These are phyloP conservation scores for Mycena capillaripes DNA, from an alignment of 768 basidiomycete species.

Conservation along the genomic window DNA sequence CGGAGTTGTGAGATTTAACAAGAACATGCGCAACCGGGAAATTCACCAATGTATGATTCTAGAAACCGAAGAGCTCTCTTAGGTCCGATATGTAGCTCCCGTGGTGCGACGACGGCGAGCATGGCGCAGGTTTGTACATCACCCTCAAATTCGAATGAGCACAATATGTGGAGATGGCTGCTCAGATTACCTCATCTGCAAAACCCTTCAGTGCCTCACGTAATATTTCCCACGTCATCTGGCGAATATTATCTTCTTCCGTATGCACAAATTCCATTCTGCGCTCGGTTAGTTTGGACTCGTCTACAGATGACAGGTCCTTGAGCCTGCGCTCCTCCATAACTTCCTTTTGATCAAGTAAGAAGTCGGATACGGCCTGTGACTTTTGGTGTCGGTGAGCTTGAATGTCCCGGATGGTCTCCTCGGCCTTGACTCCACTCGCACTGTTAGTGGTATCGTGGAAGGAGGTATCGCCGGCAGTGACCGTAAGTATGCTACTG, in stretches of 20 bases:
- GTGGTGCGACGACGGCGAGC: conserved; percentile 71
- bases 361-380: conserved; percentile 45
- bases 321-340: conserved; percentile 26
- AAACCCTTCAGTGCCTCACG: conserved; percentile 70
- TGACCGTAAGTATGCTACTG: conserved; percentile 82
- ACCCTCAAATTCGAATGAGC: conserved; percentile 60
- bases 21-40: not conserved
- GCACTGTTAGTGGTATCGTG: conserved; percentile 43
- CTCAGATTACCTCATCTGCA: conserved; percentile 67
- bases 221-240: conserved; percentile 71
- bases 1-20: not conserved
- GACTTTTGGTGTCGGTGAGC: conserved; percentile 49
- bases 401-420: conserved; percentile 46
- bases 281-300: conserved; percentile 50
- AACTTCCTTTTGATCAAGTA: conserved; percentile 41
- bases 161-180: not conserved
- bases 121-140: conserved; percentile 87
- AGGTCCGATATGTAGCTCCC: conserved; percentile 66
- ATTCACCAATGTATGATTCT: conserved; percentile 81
- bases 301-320: conserved; percentile 14
- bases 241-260: conserved; percentile 65
- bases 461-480: conserved; percentile 64
- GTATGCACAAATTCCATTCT: conserved; percentile 58
- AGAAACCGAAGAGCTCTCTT: conserved; percentile 66
- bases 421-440: conserved; percentile 41